Conservation (phyloP, 2,329 filamentous ascomycete species). For the Sordariomycetes sp. region DNA sequence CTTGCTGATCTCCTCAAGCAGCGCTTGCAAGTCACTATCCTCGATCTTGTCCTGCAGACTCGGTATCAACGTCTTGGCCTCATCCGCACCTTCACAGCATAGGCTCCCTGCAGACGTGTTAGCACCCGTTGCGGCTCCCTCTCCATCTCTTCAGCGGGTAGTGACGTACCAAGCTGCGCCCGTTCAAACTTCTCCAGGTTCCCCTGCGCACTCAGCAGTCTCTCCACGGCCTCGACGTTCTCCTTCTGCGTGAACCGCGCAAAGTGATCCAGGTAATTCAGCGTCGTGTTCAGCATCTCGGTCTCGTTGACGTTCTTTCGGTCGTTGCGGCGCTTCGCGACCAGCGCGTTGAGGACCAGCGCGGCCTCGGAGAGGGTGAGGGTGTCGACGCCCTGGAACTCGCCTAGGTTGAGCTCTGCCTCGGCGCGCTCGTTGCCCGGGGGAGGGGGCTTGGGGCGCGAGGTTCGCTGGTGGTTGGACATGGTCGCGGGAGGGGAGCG, state of each 20-base stretch:
- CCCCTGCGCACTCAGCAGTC: conserved; percentile 68
- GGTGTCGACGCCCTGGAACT: conserved; percentile 86
- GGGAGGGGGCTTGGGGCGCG: conserved; percentile 58
- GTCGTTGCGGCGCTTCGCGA: conserved; percentile 69
- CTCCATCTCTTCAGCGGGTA: conserved; percentile 2
- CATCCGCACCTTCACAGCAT: conserved; percentile 86
- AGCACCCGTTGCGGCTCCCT: conserved; percentile 2
- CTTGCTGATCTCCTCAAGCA: conserved; percentile 87
- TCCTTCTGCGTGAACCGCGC: conserved; percentile 93
- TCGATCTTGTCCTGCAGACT: conserved; percentile 81
- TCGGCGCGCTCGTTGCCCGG: conserved; percentile 84
- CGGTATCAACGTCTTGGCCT: conserved; percentile 93
- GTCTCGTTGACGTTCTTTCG: conserved; percentile 78
- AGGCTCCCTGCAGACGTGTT: conserved; percentile 60
- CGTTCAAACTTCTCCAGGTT: conserved; percentile 88
- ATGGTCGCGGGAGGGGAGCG: conserved; percentile 21
- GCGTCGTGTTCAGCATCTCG: conserved; percentile 77
- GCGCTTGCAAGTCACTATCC: conserved; percentile 78
- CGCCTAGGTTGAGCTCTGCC: conserved; percentile 73
- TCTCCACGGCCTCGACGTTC: conserved; percentile 89
- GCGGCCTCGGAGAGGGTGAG: conserved; percentile 88
- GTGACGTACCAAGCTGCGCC: conserved; percentile 70
- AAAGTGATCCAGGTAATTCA: conserved; percentile 90
- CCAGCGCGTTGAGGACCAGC: conserved; percentile 83
- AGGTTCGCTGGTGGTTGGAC: conserved; percentile 34